A percentile compares a stretch with the other conserved stretches of the same genome.
These are phyloP conservation scores for Ampelomyces quisqualis DNA, from an alignment of 2,329 filamentous ascomycete species.

Conservation along the genomic window DNA sequence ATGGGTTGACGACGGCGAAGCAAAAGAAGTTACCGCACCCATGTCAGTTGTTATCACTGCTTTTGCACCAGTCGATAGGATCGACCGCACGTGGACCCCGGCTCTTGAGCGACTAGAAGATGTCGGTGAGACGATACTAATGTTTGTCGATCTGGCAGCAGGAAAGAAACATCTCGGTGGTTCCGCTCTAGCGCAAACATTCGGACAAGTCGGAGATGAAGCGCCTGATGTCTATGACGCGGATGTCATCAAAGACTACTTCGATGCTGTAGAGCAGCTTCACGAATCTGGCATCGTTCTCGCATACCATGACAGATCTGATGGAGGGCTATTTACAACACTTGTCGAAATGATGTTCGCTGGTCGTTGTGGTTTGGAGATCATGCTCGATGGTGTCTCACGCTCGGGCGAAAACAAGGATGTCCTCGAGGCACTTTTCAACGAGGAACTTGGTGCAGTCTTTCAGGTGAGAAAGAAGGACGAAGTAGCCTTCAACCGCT, in stretches of 20 bases:
- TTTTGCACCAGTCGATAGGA: conserved; percentile 80
- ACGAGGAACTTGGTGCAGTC: conserved; percentile 91
- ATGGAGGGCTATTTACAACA: conserved; percentile 88
- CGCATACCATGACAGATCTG: conserved; percentile 91
- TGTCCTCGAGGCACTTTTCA: conserved; percentile 81
- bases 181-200: conserved; percentile 85
- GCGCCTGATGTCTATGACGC: conserved; percentile 83
- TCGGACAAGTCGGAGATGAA: conserved; percentile 81
- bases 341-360: conserved; percentile 98
- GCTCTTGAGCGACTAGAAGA: conserved; percentile 80
- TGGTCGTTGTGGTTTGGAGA: conserved; percentile 81
- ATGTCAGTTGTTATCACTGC: conserved; percentile 89
- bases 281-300: conserved; percentile 73
- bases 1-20: conserved; percentile 67
- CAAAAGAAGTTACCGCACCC: conserved; percentile 87
- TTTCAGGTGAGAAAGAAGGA: conserved; percentile 90
- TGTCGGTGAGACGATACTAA: conserved; percentile 81
- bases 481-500: conserved; percentile 81
- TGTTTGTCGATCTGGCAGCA: conserved; percentile 86
- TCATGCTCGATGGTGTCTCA: conserved; percentile 74
- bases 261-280: conserved; percentile 74
- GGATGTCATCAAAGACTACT: conserved; percentile 82
- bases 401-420: conserved; percentile 62
- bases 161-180: conserved; percentile 83
- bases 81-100: conserved; percentile 90